Evolutionary conservation across 2,329 filamentous ascomycete genomes (phyloP).

Genomic region (Botryotinia globosa): DNA sequence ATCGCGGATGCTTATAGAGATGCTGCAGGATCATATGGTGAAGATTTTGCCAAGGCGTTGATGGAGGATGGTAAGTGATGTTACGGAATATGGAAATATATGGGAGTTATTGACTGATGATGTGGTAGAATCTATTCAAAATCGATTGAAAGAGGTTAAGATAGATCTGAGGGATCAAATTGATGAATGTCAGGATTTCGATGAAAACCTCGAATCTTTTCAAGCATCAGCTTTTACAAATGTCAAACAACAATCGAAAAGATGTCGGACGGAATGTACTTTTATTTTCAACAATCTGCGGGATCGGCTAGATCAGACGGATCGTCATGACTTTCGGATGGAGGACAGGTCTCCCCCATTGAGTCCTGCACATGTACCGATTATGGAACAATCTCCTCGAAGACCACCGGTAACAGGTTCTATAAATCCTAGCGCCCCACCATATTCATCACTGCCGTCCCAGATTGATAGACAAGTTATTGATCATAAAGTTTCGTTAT

Average conservation of each 20-base stretch:
- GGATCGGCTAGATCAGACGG: conserved; percentile 24
- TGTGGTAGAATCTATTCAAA: conserved; percentile 29
- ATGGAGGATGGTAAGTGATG: conserved; percentile 33
- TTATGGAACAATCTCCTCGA: conserved; percentile 8
- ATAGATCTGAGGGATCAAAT: conserved; percentile 35
- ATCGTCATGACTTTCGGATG: conserved; percentile 20
- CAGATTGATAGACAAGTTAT: background rate
- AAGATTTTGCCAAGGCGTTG: conserved; percentile 31
- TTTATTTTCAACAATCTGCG: conserved; percentile 31
- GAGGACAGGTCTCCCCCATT: conserved; percentile 17
- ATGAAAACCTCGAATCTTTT: conserved; percentile 34
- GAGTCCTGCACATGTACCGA: conserved; percentile 11
- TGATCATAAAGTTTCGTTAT: background rate
- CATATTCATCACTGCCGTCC: background rate
- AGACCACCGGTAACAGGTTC: background rate
- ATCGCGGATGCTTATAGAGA: conserved; percentile 34
- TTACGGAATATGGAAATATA: background rate
- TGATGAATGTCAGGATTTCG: conserved; percentile 33
- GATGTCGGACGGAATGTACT: conserved; percentile 31
- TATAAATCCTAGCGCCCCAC: background rate
- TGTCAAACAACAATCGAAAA: conserved; percentile 30
- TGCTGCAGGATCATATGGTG: conserved; percentile 28
- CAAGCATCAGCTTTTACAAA: conserved; percentile 27
- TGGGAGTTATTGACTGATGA: conserved; percentile 17
- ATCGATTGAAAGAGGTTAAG: conserved; percentile 32